phyloP scores from a whole-genome alignment of 2,329 filamentous ascomycete genomes.

The Daldinia eschscholtzii region DNA sequence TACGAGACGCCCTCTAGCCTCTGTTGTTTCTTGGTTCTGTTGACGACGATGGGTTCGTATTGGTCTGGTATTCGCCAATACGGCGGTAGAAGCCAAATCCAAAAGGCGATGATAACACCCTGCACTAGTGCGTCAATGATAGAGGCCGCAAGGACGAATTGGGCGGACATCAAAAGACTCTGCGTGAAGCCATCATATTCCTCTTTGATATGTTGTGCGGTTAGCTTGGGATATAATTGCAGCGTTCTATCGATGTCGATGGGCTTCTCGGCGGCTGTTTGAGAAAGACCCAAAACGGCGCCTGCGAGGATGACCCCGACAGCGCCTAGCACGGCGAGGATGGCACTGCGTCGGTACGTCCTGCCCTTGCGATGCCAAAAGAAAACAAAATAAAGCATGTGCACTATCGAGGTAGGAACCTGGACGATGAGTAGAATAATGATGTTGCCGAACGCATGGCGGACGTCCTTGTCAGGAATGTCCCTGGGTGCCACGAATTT shows the following conservation, averaged over 20 bases:
- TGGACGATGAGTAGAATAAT: neutral
- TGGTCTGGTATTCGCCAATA: neutral
- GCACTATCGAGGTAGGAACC: neutral
- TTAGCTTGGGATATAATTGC: neutral
- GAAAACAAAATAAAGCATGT: neutral
- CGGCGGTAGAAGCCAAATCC: neutral
- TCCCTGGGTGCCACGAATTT: neutral
- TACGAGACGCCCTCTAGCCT: neutral
- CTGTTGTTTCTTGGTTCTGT: neutral
- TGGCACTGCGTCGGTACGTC: neutral
- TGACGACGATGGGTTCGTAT: neutral
- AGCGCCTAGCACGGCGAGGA: neutral
- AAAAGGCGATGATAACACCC: neutral
- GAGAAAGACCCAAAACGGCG: neutral
- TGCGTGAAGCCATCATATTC: neutral
- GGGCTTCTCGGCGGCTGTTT: neutral
- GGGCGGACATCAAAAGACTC: neutral
- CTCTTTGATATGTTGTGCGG: neutral
- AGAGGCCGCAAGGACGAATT: neutral
- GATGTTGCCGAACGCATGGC: neutral
- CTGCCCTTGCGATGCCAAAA: neutral
- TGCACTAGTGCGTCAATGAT: neutral
- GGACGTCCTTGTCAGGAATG: neutral
- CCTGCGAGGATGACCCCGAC: neutral
- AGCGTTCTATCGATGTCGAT: neutral